These are phyloP conservation scores for Cystobasidium onofrii DNA, from an alignment of 768 basidiomycete genomes.

Conservation along the genomic window DNA sequence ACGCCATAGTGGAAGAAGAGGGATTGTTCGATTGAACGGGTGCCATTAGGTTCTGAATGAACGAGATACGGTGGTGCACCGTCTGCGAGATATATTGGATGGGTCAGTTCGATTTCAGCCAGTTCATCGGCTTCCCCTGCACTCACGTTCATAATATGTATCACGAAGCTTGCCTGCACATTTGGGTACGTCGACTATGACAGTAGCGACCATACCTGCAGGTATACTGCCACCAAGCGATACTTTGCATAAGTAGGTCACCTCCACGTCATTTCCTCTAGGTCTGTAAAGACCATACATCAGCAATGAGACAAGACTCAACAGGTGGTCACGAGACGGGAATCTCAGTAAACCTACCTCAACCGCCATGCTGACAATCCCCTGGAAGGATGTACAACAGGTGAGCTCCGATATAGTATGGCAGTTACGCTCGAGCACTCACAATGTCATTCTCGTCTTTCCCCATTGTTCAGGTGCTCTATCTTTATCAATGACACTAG, in stretches of 20 bases:
- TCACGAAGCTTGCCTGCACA: constrained; percentile 33
- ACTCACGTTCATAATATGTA: constrained; percentile 31
- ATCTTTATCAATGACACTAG: constrained; percentile 29
- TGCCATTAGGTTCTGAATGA: neutral
- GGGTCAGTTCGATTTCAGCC: no score
- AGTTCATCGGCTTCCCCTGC: no score
- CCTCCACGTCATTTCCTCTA: constrained; percentile 24
- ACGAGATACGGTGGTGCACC: constrained; percentile 35
- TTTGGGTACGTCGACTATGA: constrained; percentile 34
- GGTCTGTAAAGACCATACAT: constrained; percentile 16
- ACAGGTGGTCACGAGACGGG: no score
- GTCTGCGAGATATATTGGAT: constrained; percentile 12
- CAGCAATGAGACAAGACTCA: no score
- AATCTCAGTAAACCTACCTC: neutral
- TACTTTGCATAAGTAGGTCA: constrained; percentile 30
- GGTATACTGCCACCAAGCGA: constrained; percentile 36
- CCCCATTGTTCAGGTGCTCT: constrained; percentile 36
- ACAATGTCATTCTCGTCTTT: constrained; percentile 36
- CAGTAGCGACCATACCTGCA: constrained; percentile 26
- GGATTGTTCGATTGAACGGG: constrained; percentile 29
- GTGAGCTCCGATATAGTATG: no score
- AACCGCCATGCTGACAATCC: constrained; percentile 20
- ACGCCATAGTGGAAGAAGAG: constrained; percentile 33
- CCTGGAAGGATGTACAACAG: no score
- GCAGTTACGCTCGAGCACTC: no score